Conservation (phyloP, 2,329 filamentous ascomycete species). For the Fusarium domesticum region DNA sequence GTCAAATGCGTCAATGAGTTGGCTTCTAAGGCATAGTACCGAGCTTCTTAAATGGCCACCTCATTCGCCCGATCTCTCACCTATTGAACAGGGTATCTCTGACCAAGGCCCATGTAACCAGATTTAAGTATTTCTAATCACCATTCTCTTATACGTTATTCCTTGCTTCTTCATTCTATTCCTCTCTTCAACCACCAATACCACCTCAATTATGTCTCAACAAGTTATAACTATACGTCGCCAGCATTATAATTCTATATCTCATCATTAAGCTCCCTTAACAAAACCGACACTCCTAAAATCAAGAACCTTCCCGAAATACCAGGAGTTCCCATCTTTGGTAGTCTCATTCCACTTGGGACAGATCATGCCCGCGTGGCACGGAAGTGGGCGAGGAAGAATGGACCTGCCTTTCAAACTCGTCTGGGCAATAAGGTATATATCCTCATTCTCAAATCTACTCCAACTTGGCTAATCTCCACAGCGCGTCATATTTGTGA, state of each 20-base stretch:
- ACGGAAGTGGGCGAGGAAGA: constrained; percentile 56
- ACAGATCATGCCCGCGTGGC: constrained; percentile 54
- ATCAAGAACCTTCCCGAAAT: constrained; percentile 62
- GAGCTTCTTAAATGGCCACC: too few relatives aligned
- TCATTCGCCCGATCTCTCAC: too few relatives aligned
- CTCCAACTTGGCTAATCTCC: neutral
- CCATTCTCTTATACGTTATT: neutral
- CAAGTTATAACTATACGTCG: constrained; percentile 8
- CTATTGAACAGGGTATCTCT: neutral
- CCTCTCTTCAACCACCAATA: neutral
- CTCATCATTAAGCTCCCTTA: constrained; percentile 34
- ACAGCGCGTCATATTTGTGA: constrained; percentile 71
- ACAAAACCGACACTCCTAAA: constrained; percentile 54
- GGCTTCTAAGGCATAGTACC: too few relatives aligned
- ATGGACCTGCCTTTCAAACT: constrained; percentile 64
- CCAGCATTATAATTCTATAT: constrained; percentile 13
- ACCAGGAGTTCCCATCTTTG: constrained; percentile 60
- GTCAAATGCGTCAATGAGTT: too few relatives aligned
- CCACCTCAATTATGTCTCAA: constrained; percentile 4
- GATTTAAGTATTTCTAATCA: neutral
- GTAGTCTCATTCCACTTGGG: constrained; percentile 60
- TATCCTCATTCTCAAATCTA: neutral
- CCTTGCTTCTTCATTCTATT: neutral
- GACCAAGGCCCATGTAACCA: neutral
- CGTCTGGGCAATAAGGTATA: constrained; percentile 64